Percentiles rank a stretch among this genome's conserved stretches.
Conservation (phyloP, 257 asterid genomes). For the Lavandula angustifolia region DNA sequence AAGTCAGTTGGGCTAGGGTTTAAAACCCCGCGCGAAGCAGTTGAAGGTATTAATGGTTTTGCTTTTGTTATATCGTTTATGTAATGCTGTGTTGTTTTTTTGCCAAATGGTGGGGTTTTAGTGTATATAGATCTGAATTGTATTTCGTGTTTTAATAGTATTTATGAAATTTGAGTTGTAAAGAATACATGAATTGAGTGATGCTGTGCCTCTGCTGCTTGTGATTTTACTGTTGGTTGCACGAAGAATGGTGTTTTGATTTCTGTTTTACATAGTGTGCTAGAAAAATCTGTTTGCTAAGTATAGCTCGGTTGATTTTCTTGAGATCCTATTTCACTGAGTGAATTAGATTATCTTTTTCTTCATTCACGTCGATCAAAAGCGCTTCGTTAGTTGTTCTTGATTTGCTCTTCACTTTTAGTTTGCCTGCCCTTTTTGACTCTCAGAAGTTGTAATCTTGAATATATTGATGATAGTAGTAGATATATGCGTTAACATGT, state of each 20-base stretch:
- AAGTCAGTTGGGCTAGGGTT: constrained; percentile 49
- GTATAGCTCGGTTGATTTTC: neutral
- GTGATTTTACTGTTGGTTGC: neutral
- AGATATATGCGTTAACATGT: neutral
- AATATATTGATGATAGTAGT: neutral
- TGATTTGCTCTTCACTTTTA: neutral
- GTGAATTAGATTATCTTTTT: too few relatives aligned
- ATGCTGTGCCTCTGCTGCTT: neutral
- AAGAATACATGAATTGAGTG: too few relatives aligned
- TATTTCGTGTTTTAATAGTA: too few relatives aligned
- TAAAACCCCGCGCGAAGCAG: constrained; percentile 49
- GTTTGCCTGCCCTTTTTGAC: neutral
- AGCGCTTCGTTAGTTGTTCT: neutral
- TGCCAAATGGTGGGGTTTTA: neutral
- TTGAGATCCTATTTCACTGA: neutral
- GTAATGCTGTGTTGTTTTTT: neutral
- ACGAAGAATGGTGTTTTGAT: neutral
- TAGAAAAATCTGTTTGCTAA: neutral
- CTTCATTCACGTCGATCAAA: neutral
- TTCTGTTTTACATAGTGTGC: neutral
- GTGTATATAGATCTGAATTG: neutral
- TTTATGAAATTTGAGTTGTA: neutral
- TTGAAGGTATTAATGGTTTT: constrained; percentile 28
- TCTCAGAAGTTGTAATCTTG: neutral
- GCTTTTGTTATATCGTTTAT: neutral